Evolutionary conservation across 2,329 filamentous ascomycete species (phyloP), one percentile per base, ranked within the genome.

Genomic region (Phialocephala sp.): DNA sequence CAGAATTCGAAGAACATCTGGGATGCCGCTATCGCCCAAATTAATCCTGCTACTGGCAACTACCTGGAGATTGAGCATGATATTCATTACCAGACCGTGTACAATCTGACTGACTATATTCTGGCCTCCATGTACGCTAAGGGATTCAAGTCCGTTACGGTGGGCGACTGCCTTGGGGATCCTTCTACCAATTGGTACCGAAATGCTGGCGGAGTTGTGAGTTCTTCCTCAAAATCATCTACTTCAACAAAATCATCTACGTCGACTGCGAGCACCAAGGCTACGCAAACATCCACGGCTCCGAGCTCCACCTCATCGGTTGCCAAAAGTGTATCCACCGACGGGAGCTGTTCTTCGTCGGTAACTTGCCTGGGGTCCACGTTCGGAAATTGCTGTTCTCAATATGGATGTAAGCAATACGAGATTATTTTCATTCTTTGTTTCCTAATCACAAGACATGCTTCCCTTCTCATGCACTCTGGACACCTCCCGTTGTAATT

Each of bases 61-160:
- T 85, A 80, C 73, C 77, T 87, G 47, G 76, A 81, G 61, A 86
- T 87, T 66, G 81, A 84, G 18, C 79, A 80, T 57, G 79, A 80
- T 65, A 78, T 79, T 32, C 76, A 79, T 60, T 71, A 76, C 22
- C 73, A 77, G 59, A 76, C 76, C 0, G 78, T 76, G 4, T 71
- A 74, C 12, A 77, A 77, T 56, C 70, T 80, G 8, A 78, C 77
- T 1, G 70, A 74, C 14, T 78, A 76, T 52, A 77, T 79, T 55
- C 59, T 79, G 6, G 66, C 70, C 4, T 72, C 68, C 32, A 76
- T 83, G 66, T 71, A 74, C n/a, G 65, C 58, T 1, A 74, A 78
- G 27, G 80, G 80, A 0, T 77, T 68, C 54, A 69, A 69, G 73
- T 78, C 75, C 61, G 81, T 82, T 20, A 80, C 81, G 5, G 78